Evolutionary conservation across 2,329 filamentous ascomycete species (phyloP).

Genomic region (Drechslerella dactyloides): DNA sequence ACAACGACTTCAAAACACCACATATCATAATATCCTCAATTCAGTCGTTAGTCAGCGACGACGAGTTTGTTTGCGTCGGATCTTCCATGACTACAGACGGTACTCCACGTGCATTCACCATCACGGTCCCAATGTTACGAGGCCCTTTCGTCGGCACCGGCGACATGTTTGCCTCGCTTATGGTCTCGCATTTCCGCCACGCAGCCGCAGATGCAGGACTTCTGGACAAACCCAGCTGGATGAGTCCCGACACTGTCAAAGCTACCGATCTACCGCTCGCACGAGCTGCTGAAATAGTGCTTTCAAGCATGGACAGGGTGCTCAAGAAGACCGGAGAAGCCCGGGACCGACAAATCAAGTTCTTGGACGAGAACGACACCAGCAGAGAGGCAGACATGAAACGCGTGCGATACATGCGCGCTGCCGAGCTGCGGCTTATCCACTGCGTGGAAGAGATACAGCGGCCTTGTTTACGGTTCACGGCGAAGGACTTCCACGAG

Average conservation of each 20-base stretch:
- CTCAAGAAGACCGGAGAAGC: slow-evolving; percentile 71
- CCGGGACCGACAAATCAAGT: slow-evolving; percentile 65
- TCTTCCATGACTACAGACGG: slow-evolving; percentile 72
- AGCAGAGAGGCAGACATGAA: slow-evolving; percentile 61
- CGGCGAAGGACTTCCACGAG: slow-evolving; percentile 39
- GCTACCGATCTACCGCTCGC: slow-evolving; percentile 80
- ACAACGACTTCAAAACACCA: slow-evolving; percentile 76
- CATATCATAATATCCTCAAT: slow-evolving; percentile 95
- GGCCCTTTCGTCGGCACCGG: slow-evolving; percentile 96
- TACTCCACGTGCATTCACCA: slow-evolving; percentile 80
- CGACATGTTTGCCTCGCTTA: slow-evolving; percentile 96
- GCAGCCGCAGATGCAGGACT: slow-evolving; percentile 59
- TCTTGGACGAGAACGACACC: slow-evolving; percentile 59
- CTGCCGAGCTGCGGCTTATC: slow-evolving; percentile 85
- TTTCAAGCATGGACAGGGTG: slow-evolving; percentile 91
- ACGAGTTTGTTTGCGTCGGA: slow-evolving; percentile 72
- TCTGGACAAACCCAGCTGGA: slow-evolving; percentile 69
- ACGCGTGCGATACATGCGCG: slow-evolving; percentile 74
- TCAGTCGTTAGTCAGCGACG: slow-evolving; percentile 64
- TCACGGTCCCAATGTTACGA: slow-evolving; percentile 84
- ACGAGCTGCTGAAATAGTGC: slow-evolving; percentile 79
- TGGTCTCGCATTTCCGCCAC: slow-evolving; percentile 84
- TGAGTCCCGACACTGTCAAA: slow-evolving; percentile 73
- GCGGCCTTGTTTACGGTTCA: slow-evolving; percentile 39
- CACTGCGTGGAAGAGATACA: slow-evolving; percentile 53